These are phyloP conservation scores for Saccharomycopsis crataegensis DNA, from an alignment of 1,139 yeast genomes.

Conservation along the genomic window DNA sequence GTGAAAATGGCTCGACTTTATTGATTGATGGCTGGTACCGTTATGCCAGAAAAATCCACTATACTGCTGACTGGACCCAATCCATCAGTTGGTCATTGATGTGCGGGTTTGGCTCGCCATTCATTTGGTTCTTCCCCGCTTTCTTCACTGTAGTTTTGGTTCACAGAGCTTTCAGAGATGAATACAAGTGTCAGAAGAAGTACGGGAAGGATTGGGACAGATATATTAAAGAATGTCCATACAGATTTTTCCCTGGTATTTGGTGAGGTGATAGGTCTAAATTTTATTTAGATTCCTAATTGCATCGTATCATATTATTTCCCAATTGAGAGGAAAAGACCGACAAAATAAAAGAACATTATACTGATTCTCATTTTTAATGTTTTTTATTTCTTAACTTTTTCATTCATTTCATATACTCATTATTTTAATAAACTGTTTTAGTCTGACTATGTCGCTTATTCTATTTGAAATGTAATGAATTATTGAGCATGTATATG, in stretches of 20 bases:
- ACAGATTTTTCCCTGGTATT: conserved; percentile 82
- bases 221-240: conserved; percentile 84
- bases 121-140: conserved; percentile 94
- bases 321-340: no score
- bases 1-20: conserved; percentile 76
- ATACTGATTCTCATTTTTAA: no score
- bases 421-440: no score
- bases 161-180: conserved; percentile 86
- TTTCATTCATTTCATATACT: no score
- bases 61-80: conserved; percentile 90
- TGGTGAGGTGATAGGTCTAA: conserved; percentile 32
- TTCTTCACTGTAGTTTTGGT: conserved; percentile 81
- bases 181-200: conserved; percentile 72
- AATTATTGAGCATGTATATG: no score
- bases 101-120: conserved; percentile 80
- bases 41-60: conserved; percentile 88
- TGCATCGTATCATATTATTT: no score
- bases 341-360: no score
- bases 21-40: conserved; percentile 92
- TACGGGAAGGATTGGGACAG: conserved; percentile 93
- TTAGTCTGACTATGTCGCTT: no score
- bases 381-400: no score
- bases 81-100: conserved; percentile 86
- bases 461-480: no score
- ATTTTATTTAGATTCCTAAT: no score